Conservation (phyloP, 257 asterid genomes). For the Cinchona pubescens region DNA sequence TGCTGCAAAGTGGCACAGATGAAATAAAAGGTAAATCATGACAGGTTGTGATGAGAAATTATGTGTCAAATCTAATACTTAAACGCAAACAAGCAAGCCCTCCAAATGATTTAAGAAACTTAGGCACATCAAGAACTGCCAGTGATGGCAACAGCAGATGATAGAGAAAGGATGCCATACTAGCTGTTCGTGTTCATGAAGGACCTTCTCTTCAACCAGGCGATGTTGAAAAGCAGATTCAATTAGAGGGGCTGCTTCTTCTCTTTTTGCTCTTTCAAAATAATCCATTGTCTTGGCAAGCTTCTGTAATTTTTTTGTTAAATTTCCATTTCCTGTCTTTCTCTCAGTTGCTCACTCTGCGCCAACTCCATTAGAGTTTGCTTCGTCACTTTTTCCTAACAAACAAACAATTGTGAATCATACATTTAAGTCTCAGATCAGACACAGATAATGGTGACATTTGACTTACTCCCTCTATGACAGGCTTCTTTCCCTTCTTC, state of each 20-base stretch:
- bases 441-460: background rate
- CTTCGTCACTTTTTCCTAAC: constrained; percentile 73
- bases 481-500: constrained; percentile 71
- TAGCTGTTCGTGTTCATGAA: constrained; percentile 38
- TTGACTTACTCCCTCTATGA: constrained; percentile 66
- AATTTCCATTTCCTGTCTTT: constrained; percentile 89
- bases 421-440: background rate
- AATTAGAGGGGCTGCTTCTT: constrained; percentile 33
- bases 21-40: background rate
- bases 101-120: background rate
- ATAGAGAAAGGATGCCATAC: constrained; percentile 8
- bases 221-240: constrained; percentile 33
- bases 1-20: constrained; percentile 14
- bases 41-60: background rate
- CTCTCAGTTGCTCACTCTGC: constrained; percentile 66
- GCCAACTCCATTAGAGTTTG: constrained; percentile 63
- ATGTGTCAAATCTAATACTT: background rate
- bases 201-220: constrained; percentile 28
- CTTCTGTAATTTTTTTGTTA: constrained; percentile 46
- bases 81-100: background rate
- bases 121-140: background rate
- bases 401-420: constrained; percentile 8
- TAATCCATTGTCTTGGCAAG: constrained; percentile 36
- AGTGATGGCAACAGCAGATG: background rate
- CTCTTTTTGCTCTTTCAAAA: constrained; percentile 44